These are phyloP conservation scores for Decorospora gaudefroyi DNA, from an alignment of 2,329 filamentous ascomycete genomes.

Conservation along the genomic window DNA sequence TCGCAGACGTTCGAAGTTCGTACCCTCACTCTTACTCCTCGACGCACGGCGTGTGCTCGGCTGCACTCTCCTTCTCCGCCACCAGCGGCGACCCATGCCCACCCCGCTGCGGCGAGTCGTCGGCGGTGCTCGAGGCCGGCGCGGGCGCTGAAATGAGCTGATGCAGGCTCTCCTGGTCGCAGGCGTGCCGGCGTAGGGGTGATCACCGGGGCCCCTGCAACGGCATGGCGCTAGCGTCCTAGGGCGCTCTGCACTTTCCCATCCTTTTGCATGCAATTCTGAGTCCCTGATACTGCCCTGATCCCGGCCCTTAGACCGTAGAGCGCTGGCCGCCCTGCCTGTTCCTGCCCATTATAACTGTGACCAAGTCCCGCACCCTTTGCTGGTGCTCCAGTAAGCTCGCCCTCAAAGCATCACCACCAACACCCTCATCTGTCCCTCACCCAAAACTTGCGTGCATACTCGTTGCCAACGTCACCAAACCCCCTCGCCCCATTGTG, in stretches of 20 bases:
- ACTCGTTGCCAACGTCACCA: constrained; percentile 4
- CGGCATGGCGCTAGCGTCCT: constrained; percentile 14
- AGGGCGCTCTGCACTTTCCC: constrained; percentile 16
- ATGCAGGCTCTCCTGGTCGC: constrained; percentile 7
- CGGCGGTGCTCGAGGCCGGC: not conserved
- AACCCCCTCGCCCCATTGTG: not conserved
- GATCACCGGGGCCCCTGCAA: constrained; percentile 25
- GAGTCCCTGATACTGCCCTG: constrained; percentile 23
- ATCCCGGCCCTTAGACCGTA: constrained; percentile 18
- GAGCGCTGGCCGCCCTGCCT: constrained; percentile 21
- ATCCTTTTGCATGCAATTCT: constrained; percentile 22
- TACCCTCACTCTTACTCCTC: constrained; percentile 8
- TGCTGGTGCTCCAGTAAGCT: constrained; percentile 18
- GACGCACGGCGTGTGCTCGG: not conserved
- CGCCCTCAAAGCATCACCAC: constrained; percentile 8
- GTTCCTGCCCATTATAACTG: constrained; percentile 29
- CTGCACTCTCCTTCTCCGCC: not conserved
- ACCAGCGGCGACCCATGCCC: not conserved
- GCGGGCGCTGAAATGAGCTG: constrained; percentile 3
- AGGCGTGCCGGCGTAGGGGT: constrained; percentile 10
- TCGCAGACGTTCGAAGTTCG: not conserved
- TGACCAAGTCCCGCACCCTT: constrained; percentile 20
- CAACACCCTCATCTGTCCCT: not conserved
- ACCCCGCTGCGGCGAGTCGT: constrained; percentile 3
- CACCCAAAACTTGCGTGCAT: not conserved